Evolutionary conservation across 1,139 yeast species (phyloP), one percentile per base, ranked within the genome.

Genomic region (Tardiomyces depauwii): DNA sequence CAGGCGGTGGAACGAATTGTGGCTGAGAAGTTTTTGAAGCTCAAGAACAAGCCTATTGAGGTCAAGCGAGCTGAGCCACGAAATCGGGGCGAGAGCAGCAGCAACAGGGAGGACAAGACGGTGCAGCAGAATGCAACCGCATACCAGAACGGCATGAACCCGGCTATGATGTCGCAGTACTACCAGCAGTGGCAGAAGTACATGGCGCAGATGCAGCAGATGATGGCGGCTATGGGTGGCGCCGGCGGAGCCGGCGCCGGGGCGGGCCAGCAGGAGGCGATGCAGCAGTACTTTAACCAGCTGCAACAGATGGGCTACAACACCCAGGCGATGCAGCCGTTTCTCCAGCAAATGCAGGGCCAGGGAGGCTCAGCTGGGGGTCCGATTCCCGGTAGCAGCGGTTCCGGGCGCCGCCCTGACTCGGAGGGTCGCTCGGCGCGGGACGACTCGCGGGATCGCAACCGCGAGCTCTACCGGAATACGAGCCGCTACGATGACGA

Each of bases 51-150:
- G 64, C 80, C 87, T 43, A 87, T 91, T 78, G 98, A 91, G 66
- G 95, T 91, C 50, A 91, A 91, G 66, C 78, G 96, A 57, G 99
- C 99, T n/a, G 96, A 89, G 63, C 97, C 98, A 53, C 77, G 97
- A 64, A 80, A 73, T 66, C 53, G 57, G 42, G 53, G 45, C 58
- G 42, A 46, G 40, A 50, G 49, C 32, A 44, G 44, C 21, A 50
- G 49, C 32, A 44, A 44, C 21, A 42, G 45, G 16, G 30, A 47
- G 36, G 42, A 32, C 19, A 42, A 51, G 49, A 28, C 45, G 11
- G 18, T 18, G 12, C 19, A 23, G 21, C 19, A 16, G 19, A n/a
- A 19, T 12, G 27, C 41, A 12, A 11, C 14, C 4, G 19, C 40
- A 2, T 32, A 16, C 16, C 21, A 16, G 10, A 21, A 19, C 18